Evolutionary conservation across 2,329 filamentous ascomycete species (phyloP).

Genomic region (Pseudogymnoascus sp.): DNA sequence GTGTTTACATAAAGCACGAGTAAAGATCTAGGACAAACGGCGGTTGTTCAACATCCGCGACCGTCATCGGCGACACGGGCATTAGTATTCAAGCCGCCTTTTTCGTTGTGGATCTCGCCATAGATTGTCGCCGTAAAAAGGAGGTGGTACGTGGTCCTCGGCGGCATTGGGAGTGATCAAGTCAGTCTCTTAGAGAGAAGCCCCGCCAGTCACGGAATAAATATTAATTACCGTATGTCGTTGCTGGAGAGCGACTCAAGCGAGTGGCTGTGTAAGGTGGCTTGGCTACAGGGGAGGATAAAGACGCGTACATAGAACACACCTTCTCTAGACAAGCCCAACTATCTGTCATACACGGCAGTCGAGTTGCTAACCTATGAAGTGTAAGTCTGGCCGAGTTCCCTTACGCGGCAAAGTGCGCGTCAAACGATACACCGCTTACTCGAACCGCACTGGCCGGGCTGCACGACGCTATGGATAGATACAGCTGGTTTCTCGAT

Average conservation of each 20-base stretch:
- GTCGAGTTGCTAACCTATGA: too few species aligned
- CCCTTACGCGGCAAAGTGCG: too few species aligned
- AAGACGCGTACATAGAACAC: neutral
- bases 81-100: constrained; percentile 29
- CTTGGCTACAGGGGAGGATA: constrained; percentile 8
- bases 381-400: too few species aligned
- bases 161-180: constrained; percentile 19
- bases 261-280: constrained; percentile 17
- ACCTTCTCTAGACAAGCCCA: neutral
- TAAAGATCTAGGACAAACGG: constrained; percentile 60
- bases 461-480: neutral
- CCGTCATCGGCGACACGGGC: constrained; percentile 49
- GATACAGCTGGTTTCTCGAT: neutral
- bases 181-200: constrained; percentile 22
- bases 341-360: neutral
- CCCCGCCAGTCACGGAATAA: constrained; percentile 16
- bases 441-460: neutral
- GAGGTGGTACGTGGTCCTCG: constrained; percentile 29
- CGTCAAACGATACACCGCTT: too few species aligned
- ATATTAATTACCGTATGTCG: constrained; percentile 1
- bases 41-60: constrained; percentile 35
- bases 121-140: constrained; percentile 35
- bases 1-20: constrained; percentile 53
- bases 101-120: constrained; percentile 33
- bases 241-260: constrained; percentile 15